Percentiles rank a stretch among this genome's conserved stretches.
These are phyloP conservation scores for Pseudopithomyces maydicus DNA, from an alignment of 2,329 filamentous ascomycete species.

Conservation along the genomic window DNA sequence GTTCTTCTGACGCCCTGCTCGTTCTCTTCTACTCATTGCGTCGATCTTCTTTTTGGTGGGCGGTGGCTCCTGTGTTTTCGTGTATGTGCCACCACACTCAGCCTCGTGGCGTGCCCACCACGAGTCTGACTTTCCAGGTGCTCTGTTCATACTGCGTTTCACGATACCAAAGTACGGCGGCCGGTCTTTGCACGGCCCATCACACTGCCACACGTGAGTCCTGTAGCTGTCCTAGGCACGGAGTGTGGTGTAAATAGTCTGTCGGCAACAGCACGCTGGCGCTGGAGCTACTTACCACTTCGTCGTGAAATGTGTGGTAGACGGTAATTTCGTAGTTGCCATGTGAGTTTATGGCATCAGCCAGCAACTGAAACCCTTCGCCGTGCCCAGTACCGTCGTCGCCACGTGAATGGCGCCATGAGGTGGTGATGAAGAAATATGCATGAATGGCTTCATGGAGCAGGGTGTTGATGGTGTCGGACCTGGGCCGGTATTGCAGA, in stretches of 20 bases:
- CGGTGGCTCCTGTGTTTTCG: conserved; percentile 50
- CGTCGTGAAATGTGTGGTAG: conserved; percentile 53
- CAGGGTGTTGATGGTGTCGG: conserved; percentile 51
- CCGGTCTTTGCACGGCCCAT: conserved; percentile 45
- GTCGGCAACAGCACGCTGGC: background rate
- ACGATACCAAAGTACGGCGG: conserved; percentile 52
- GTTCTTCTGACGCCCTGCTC: conserved; percentile 51
- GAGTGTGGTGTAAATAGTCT: background rate
- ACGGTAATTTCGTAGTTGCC: conserved; percentile 48
- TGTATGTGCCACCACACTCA: conserved; percentile 49
- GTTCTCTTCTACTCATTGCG: conserved; percentile 45
- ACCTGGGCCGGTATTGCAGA: conserved; percentile 50
- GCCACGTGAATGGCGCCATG: conserved; percentile 48
- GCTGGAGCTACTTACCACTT: conserved; percentile 32
- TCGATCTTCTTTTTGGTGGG: conserved; percentile 48
- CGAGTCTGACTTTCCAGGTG: conserved; percentile 48
- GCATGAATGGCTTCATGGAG: conserved; percentile 53
- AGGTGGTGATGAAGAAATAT: conserved; percentile 54
- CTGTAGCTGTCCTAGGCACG: conserved; percentile 44
- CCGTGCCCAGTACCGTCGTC: conserved; percentile 52
- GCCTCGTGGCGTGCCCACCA: conserved; percentile 49
- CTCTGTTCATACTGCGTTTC: conserved; percentile 53
- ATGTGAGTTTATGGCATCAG: conserved; percentile 52
- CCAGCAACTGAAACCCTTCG: conserved; percentile 48
- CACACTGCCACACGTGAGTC: conserved; percentile 52